phyloP scores from a whole-genome alignment of 2,329 filamentous ascomycete species.

The Spiromastix sp. region DNA sequence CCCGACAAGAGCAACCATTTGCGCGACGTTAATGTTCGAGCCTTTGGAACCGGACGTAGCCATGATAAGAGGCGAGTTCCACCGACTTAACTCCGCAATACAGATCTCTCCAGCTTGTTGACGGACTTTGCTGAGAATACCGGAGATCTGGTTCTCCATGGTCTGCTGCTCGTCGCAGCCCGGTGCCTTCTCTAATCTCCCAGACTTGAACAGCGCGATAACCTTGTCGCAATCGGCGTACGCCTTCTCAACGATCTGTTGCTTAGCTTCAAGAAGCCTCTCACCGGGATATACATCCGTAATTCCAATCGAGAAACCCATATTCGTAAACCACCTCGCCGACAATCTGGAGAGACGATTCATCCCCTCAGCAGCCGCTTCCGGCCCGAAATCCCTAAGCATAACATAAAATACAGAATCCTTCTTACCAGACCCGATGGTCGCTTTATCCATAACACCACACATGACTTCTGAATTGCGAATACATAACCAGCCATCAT shows the following conservation, averaged over 20 bases:
- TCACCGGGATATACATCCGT: conserved; percentile 83
- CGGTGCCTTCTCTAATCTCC: conserved; percentile 72
- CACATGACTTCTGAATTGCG: conserved; percentile 98
- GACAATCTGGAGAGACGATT: conserved; percentile 86
- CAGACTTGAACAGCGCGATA: conserved; percentile 68
- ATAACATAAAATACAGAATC: conserved; percentile 97
- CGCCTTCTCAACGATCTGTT: conserved; percentile 63
- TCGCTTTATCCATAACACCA: conserved; percentile 94
- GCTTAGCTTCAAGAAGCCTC: conserved; percentile 60
- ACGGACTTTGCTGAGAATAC: conserved; percentile 84
- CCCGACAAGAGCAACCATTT: conserved; percentile 96
- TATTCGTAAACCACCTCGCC: conserved; percentile 76
- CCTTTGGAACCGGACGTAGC: conserved; percentile 95
- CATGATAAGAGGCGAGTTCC: conserved; percentile 93
- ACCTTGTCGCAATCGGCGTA: conserved; percentile 75
- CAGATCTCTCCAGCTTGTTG: conserved; percentile 84
- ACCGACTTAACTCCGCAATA: conserved; percentile 77
- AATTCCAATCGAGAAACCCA: conserved; percentile 93
- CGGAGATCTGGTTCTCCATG: conserved; percentile 80
- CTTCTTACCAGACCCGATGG: conserved; percentile 94
- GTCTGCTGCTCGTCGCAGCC: conserved; percentile 89
- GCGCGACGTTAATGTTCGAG: conserved; percentile 93
- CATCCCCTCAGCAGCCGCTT: conserved; percentile 83
- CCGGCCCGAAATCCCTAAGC: conserved; percentile 84
- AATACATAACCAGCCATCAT: conserved; percentile 85